These are phyloP conservation scores for Debaryomyces hansenii DNA, from an alignment of 805 yeast genomes.

Conservation along the genomic window DNA sequence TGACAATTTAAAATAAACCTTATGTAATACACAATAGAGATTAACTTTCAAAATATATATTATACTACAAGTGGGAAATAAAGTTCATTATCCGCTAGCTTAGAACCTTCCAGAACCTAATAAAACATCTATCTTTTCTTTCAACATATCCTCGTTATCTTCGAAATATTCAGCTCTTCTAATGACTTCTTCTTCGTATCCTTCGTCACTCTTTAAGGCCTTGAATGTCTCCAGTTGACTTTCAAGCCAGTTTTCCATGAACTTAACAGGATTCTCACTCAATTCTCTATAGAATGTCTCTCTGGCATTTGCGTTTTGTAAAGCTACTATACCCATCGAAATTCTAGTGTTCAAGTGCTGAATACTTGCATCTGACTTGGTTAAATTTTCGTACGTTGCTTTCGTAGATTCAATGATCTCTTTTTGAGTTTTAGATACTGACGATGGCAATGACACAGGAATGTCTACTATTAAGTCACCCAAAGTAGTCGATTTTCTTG, in stretches of 20 bases:
- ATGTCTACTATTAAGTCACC: slow-evolving; percentile 83
- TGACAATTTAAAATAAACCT: not conserved
- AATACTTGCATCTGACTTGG: slow-evolving; percentile 44
- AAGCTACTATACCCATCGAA: slow-evolving; percentile 50
- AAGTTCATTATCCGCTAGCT: not conserved
- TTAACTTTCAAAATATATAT: not conserved
- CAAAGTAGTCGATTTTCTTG: slow-evolving; percentile 72
- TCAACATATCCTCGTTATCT: slow-evolving; percentile 64
- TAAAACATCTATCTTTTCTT: slow-evolving; percentile 76
- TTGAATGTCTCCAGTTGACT: slow-evolving; percentile 83
- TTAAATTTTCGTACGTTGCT: slow-evolving; percentile 40
- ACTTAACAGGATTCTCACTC: slow-evolving; percentile 73
- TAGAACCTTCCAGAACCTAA: slow-evolving; percentile 56
- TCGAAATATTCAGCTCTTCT: slow-evolving; percentile 79
- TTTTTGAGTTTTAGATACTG: slow-evolving; percentile 34
- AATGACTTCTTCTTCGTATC: slow-evolving; percentile 83
- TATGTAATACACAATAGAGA: not conserved
- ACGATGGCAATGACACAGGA: slow-evolving; percentile 43
- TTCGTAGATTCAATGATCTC: slow-evolving; percentile 39
- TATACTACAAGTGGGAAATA: not conserved
- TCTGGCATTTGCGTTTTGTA: slow-evolving; percentile 59
- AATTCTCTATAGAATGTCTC: slow-evolving; percentile 77
- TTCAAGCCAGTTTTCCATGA: slow-evolving; percentile 70
- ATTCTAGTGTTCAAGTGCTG: slow-evolving; percentile 44
- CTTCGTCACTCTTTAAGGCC: slow-evolving; percentile 86